phyloP scores from a whole-genome alignment of 2,329 filamentous ascomycete genomes.

The Cladophialophora yegresii region DNA sequence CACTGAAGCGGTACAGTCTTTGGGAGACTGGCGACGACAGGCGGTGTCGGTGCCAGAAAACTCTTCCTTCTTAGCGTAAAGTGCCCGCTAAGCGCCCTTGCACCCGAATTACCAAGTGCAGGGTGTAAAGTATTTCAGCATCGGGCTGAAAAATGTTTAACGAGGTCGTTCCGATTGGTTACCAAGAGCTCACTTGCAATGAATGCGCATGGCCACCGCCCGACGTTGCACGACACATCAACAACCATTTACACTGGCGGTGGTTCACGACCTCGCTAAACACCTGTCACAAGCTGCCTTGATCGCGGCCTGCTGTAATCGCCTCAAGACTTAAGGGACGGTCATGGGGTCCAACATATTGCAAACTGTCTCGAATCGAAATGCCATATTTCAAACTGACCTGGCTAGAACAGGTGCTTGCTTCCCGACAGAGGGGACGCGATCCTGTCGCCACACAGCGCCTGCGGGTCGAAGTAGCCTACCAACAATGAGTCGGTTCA shows the following conservation, averaged over 20 bases:
- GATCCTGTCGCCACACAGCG: constrained; percentile 1
- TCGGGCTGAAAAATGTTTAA: neutral
- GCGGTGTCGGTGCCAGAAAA: neutral
- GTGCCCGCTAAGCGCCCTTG: neutral
- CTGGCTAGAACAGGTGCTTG: constrained; percentile 7
- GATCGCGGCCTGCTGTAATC: constrained; percentile 2
- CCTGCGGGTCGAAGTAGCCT: neutral
- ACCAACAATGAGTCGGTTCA: neutral
- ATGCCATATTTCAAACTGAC: constrained; percentile 5
- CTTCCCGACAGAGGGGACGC: neutral
- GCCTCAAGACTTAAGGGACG: neutral
- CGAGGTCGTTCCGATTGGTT: constrained; percentile 7
- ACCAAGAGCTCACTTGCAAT: constrained; percentile 3
- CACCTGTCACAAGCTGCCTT: constrained; percentile 13
- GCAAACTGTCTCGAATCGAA: constrained; percentile 4
- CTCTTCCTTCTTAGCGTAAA: neutral
- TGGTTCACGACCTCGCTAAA: constrained; percentile 10
- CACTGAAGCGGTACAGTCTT: neutral
- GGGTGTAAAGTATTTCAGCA: neutral
- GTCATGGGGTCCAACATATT: constrained; percentile 1
- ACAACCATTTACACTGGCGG: neutral
- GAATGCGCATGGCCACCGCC: neutral
- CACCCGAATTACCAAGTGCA: neutral
- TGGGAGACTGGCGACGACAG: neutral
- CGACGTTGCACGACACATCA: constrained; percentile 8